These are phyloP conservation scores for Ascocoryne sarcoides DNA, from an alignment of 2,329 filamentous ascomycete species.

Conservation along the genomic window DNA sequence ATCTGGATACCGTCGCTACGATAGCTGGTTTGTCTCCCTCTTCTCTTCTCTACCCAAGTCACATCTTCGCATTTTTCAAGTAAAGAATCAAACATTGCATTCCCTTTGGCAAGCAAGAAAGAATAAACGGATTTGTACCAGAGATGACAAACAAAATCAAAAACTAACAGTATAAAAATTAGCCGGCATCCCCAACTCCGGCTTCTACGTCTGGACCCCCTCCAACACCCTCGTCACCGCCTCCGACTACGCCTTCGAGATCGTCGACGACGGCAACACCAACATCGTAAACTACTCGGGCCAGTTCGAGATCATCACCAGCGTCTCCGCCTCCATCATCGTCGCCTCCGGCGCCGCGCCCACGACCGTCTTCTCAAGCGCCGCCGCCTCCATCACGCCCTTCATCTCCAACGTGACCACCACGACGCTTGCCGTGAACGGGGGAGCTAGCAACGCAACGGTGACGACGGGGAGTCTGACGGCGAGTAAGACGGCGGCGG, in stretches of 20 bases:
- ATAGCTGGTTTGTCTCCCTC: slow-evolving; percentile 21
- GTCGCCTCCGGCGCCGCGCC: too few relatives aligned
- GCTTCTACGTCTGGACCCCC: slow-evolving; percentile 20
- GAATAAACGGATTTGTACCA: background rate
- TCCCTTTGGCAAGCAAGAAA: background rate
- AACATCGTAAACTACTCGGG: slow-evolving; percentile 20
- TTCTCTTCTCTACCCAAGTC: background rate
- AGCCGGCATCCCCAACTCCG: slow-evolving; percentile 17
- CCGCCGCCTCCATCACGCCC: too few relatives aligned
- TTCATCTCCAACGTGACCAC: too few relatives aligned
- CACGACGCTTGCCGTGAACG: too few relatives aligned
- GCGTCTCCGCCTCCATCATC: too few relatives aligned
- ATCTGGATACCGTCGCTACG: slow-evolving; percentile 13
- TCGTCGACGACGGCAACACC: slow-evolving; percentile 19
- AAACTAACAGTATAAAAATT: background rate
- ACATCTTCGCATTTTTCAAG: background rate
- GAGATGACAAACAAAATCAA: background rate
- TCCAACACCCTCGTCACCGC: slow-evolving; percentile 12
- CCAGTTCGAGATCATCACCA: slow-evolving; percentile 21
- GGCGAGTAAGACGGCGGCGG: too few relatives aligned
- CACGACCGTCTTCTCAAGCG: too few relatives aligned
- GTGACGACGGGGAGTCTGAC: too few relatives aligned
- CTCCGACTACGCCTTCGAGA: slow-evolving; percentile 19
- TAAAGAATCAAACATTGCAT: too few relatives aligned
- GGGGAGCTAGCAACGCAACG: too few relatives aligned